Percentiles rank a stretch among this genome's conserved stretches.
Conservation (phyloP, 2,329 filamentous ascomycete genomes). For the Geosmithia morbida region DNA sequence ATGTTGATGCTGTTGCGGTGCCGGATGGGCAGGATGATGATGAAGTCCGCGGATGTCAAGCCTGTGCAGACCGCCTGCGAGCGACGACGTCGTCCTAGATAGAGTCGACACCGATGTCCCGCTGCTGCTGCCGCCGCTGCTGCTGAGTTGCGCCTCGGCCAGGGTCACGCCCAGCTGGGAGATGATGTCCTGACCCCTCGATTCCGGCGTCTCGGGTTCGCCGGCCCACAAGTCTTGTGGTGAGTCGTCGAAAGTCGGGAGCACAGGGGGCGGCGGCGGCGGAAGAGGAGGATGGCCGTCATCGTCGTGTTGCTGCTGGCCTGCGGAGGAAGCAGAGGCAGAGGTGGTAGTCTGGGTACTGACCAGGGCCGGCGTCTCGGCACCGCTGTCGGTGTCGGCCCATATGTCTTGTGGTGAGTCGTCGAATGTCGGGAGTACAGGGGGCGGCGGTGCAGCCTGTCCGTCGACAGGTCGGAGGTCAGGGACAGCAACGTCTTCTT, state of each 20-base stretch:
- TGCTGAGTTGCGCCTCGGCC: neutral
- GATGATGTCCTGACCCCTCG: neutral
- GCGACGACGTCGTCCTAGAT: neutral
- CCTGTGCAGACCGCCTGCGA: neutral
- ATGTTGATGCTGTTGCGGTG: neutral
- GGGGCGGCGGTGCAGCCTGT: neutral
- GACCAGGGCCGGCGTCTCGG: neutral
- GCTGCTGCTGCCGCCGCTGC: neutral
- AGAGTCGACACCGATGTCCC: neutral
- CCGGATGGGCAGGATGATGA: neutral
- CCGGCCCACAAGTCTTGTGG: neutral
- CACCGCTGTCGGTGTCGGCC: neutral
- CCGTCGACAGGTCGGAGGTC: neutral
- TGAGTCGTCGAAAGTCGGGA: neutral
- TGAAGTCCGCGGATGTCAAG: too few relatives aligned
- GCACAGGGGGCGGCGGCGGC: too few relatives aligned
- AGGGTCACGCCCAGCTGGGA: neutral
- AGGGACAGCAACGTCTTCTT: neutral
- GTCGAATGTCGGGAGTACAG: neutral
- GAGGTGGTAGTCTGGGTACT: neutral
- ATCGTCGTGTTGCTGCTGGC: neutral
- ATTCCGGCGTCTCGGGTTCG: neutral
- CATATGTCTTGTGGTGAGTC: neutral
- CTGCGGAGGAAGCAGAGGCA: neutral
- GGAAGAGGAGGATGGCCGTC: neutral